A percentile compares a stretch with the other conserved stretches of the same genome.
phyloP scores from a whole-genome alignment of 192 early-diverging fungal genomes.

The Podila verticillata region DNA sequence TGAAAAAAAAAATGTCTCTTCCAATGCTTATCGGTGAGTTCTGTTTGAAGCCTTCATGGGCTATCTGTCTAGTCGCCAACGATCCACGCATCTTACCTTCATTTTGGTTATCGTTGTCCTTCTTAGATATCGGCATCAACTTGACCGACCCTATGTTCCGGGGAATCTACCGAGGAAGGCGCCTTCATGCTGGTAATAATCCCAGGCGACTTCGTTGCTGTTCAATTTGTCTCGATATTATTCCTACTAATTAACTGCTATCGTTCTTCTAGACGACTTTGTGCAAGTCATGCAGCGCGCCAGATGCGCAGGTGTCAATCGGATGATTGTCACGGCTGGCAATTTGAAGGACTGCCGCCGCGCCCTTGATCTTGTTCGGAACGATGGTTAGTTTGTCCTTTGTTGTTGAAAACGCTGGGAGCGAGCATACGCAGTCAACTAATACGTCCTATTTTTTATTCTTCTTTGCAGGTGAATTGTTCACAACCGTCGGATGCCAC shows the following conservation, averaged over 20 bases:
- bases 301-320: constrained; percentile 67
- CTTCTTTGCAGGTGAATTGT: constrained; percentile 55
- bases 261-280: constrained; percentile 66
- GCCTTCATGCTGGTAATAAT: constrained; percentile 66
- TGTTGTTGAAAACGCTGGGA: not conserved
- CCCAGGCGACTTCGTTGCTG: no score
- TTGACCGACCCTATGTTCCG: constrained; percentile 89
- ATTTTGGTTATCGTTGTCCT: not conserved
- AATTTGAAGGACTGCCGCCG: constrained; percentile 65
- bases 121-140: constrained; percentile 87
- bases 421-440: no score
- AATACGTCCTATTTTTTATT: no score
- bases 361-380: constrained; percentile 68
- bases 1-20: no score
- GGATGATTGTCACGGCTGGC: constrained; percentile 86
- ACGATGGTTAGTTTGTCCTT: constrained; percentile 46
- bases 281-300: constrained; percentile 71
- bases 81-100: not conserved
- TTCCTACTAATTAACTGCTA: not conserved
- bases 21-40: no score
- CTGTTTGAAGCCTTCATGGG: no score
- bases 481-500: constrained; percentile 85
- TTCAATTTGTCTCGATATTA: no score
- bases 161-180: constrained; percentile 83
- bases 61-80: not conserved